Evolutionary conservation across 331 rosid genomes (phyloP).

Genomic region (Quercus tomentella): DNA sequence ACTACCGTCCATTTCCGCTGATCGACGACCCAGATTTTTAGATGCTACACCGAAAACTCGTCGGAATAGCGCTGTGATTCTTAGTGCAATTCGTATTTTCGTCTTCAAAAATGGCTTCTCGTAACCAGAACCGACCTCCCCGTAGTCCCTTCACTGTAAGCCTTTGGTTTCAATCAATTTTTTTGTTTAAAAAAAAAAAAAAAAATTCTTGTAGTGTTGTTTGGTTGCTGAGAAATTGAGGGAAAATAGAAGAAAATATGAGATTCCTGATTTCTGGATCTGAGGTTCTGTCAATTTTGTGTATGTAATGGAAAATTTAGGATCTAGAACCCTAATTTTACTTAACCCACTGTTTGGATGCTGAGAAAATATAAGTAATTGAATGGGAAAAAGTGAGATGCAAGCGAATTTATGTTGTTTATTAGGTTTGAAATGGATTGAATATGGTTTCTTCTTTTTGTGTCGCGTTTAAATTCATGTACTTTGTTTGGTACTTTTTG

Average conservation of each 20-base stretch:
- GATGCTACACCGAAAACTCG: not conserved
- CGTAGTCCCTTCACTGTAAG: constrained; percentile 60
- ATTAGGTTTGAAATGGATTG: not conserved
- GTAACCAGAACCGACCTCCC: constrained; percentile 83
- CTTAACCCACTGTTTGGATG: not conserved
- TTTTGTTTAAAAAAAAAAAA: no score
- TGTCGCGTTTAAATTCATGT: not conserved
- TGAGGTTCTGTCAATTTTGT: not conserved
- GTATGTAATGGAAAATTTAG: not conserved
- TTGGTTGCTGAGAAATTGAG: not conserved
- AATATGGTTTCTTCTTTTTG: not conserved
- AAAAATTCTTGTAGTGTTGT: not conserved
- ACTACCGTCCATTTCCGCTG: not conserved
- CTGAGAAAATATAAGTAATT: not conserved
- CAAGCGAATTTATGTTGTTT: not conserved
- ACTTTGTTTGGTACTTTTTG: not conserved
- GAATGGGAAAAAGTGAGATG: not conserved
- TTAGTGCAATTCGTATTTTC: not conserved
- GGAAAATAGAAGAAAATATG: not conserved
- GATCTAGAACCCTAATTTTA: not conserved
- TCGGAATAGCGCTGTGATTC: not conserved
- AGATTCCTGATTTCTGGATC: not conserved
- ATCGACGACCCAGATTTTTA: not conserved
- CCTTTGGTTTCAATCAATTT: not conserved
- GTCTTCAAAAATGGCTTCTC: constrained; percentile 52